Evolutionary conservation across 129 eudicot species (phyloP).

Genomic region (Artemisia argyi): DNA sequence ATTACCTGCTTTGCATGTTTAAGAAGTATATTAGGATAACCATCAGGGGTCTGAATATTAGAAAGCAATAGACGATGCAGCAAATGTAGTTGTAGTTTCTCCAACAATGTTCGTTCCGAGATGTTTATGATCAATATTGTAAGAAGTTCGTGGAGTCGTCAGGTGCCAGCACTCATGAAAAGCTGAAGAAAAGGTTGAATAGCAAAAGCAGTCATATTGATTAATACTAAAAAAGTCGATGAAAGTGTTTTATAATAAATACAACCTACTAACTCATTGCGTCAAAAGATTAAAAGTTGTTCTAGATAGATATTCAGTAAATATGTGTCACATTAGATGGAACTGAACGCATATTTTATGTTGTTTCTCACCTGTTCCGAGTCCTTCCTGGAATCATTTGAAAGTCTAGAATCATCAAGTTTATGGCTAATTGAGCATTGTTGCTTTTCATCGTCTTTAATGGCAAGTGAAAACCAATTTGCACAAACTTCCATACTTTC

Average conservation of each 20-base stretch:
- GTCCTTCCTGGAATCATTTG: conserved; percentile 30
- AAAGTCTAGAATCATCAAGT: neutral
- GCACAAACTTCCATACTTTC: conserved; percentile 98
- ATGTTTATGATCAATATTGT: neutral
- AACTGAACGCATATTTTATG: neutral
- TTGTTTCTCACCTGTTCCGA: conserved; percentile 65
- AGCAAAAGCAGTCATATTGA: neutral
- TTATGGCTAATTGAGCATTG: conserved; percentile 23
- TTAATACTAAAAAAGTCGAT: neutral
- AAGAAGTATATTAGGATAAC: neutral
- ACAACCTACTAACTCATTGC: neutral
- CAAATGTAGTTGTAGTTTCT: neutral
- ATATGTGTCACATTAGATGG: too few species aligned
- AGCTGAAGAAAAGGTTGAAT: neutral
- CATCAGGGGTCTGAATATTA: neutral
- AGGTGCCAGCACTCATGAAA: neutral
- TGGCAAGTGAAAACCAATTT: conserved; percentile 71
- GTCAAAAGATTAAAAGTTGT: neutral
- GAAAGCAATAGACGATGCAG: neutral
- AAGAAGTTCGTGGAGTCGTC: neutral
- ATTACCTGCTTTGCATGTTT: neutral
- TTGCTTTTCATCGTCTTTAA: conserved; percentile 48
- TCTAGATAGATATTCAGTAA: too few species aligned
- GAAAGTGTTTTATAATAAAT: neutral
- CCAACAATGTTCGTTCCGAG: neutral